Base-by-base conservation (phyloP, 306 rosid genomes). In the Urtica urens region DNA sequence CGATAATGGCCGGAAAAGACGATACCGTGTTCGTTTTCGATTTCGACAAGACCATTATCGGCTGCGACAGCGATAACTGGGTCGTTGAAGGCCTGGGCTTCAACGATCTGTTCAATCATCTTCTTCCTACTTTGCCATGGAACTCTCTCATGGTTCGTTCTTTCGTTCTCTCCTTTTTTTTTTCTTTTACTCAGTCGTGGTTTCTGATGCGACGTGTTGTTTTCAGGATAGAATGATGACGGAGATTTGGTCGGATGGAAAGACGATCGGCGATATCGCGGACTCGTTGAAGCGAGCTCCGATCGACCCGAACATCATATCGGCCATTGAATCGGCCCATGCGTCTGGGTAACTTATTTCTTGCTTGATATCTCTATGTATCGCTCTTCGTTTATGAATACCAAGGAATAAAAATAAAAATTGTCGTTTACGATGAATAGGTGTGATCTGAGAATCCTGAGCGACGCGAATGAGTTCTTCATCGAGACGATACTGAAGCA, bases 41-140 rank as follows among this genome's bases (percentile, higher is more conserved):
- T 64, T 78, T 82, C 19, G 81, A 82, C 71, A 65, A 73, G 38
- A 78, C 83, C 30, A 72, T 82, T 39, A 70, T 82, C 5, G 83
- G 70, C 42, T 67, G 81, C 22, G 93, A 82, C 55, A 76, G 79
- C 39, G 81, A 82, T 61, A 72, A 78, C 44, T 82, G 87, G 93
- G 55, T 82, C n/a, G 75, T 78, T 45, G 79, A 73, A 34, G 65
- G 70, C 47, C 53, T 53, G 20, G 73, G 75, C 40, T 53, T 72
- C 59, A 68, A 70, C 22, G 27, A 78, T 1, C 59, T 67, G 18
- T 78, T 82, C 67, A 56, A 64, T 44, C 58, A 70, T n/a, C 87
- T 75, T 47, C 83, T 73, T 34, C 81, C 73, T 21, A 62, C 4
- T 60, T 51, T 51, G 53, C 71, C 52, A 39, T 72, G 77, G 81